Percentiles rank a stretch among this genome's conserved stretches.
phyloP scores from a whole-genome alignment of 2,329 filamentous ascomycete species.

The Blastomyces silverae region DNA sequence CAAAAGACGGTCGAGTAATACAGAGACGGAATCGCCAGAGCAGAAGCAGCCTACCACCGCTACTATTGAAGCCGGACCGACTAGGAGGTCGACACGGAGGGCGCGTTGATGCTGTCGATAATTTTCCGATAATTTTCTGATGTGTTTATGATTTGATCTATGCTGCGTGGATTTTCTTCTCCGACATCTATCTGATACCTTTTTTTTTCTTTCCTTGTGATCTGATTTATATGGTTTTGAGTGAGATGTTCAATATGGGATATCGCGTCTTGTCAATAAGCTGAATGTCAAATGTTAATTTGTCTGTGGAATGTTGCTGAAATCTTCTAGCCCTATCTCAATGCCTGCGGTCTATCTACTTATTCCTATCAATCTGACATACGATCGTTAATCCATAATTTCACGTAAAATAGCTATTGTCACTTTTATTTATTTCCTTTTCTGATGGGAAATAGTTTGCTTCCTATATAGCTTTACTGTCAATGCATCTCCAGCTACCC shows the following conservation, averaged over 20 bases:
- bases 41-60: background rate
- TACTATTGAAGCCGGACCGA: background rate
- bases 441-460: too few relatives aligned
- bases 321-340: background rate
- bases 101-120: constrained; percentile 6
- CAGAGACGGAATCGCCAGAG: background rate
- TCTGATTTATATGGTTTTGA: constrained; percentile 1
- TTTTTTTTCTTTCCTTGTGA: background rate
- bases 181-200: background rate
- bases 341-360: background rate
- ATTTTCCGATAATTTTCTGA: background rate
- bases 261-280: background rate
- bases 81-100: constrained; percentile 14
- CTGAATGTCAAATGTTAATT: background rate
- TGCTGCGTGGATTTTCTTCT: background rate
- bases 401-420: too few relatives aligned
- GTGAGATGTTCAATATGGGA: constrained; percentile 1
- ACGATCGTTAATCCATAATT: too few relatives aligned
- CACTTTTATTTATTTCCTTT: too few relatives aligned
- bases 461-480: too few relatives aligned
- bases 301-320: background rate
- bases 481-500: too few relatives aligned
- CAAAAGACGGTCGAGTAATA: background rate
- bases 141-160: constrained; percentile 1
- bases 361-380: too few relatives aligned